Evolutionary conservation across 2,329 filamentous ascomycete species (phyloP), one percentile per base, ranked within the genome.

Genomic region (Thermomyces lanuginosus): DNA sequence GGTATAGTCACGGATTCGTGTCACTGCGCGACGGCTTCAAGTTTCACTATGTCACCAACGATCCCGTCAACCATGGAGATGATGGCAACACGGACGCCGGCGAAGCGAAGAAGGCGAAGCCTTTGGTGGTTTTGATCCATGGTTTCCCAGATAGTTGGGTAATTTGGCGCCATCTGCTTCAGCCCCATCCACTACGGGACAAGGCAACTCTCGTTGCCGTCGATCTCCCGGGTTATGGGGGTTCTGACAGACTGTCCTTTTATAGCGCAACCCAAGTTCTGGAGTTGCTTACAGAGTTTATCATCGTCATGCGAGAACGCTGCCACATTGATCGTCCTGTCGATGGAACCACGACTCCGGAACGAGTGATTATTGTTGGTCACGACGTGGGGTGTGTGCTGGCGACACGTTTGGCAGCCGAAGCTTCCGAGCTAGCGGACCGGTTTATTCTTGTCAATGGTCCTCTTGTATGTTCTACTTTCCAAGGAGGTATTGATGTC

Each of bases 101-200:
- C 20, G 10, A 29, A 29, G 38, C 34, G 24, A 13, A 26, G 33
- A 12, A 33, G 36, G 7, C 53, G 46, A 27, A 29, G 8, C 51
- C 54, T 1, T 43, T 70, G 9, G 53, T 66, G 13, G 55, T 71
- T 21, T 64, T 70, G 37, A 48, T 71, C 10, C 67, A 72, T 42
- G 67, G 68, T 19, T 72, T 69, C 32, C 68, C 68, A 5, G 67
- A 72, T 37, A 68, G 64, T 30, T 69, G 56, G 46, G 53, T 60
- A 7, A 46, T 71, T 27, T 72, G 65, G 64, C 55, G 56, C 23
- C 48, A 60, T 26, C 44, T 66, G 13, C 45, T 70, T 11, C 44
- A 45, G 20, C 59, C 57, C 1, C 32, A 49, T 6, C 38, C 46
- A 6, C 38, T 60, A 6, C 44, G 48, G 14, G 32, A 51, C 14